Percentiles rank a stretch among this genome's conserved stretches.
Conservation (phyloP, 208 protist species). For the Trypanosoma caninum region DNA sequence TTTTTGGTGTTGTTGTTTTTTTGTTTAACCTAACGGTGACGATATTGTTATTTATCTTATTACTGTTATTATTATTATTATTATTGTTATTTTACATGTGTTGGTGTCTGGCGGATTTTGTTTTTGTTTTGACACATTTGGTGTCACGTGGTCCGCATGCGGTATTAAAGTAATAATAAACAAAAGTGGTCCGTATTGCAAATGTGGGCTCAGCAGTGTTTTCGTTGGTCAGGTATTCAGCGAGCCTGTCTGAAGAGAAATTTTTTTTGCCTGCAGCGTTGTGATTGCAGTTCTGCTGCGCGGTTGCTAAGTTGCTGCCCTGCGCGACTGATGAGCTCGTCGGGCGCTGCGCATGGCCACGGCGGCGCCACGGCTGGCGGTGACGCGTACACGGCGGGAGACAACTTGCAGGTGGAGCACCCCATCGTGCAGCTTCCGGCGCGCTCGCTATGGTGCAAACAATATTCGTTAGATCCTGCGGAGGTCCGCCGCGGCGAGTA, state of each 20-base stretch:
- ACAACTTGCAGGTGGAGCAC: constrained; percentile 35
- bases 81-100: neutral
- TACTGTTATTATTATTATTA: neutral
- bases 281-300: neutral
- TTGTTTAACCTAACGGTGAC: no score
- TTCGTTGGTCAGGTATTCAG: neutral
- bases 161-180: constrained; percentile 10
- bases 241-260: neutral
- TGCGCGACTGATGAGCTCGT: constrained; percentile 1
- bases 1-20: no score
- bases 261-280: neutral
- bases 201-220: neutral
- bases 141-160: no score
- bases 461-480: constrained; percentile 46
- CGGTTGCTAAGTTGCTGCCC: neutral
- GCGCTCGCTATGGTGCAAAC: constrained; percentile 71
- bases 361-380: neutral
- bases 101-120: neutral
- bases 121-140: no score
- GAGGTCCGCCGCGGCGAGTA: constrained; percentile 45
- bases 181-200: neutral
- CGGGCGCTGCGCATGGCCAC: neutral
- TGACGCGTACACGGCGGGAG: constrained; percentile 18
- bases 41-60: neutral
- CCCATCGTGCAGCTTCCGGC: constrained; percentile 85